phyloP scores from a whole-genome alignment of 371 early-diverging fungal species.

The Apophysomyces elegans region DNA sequence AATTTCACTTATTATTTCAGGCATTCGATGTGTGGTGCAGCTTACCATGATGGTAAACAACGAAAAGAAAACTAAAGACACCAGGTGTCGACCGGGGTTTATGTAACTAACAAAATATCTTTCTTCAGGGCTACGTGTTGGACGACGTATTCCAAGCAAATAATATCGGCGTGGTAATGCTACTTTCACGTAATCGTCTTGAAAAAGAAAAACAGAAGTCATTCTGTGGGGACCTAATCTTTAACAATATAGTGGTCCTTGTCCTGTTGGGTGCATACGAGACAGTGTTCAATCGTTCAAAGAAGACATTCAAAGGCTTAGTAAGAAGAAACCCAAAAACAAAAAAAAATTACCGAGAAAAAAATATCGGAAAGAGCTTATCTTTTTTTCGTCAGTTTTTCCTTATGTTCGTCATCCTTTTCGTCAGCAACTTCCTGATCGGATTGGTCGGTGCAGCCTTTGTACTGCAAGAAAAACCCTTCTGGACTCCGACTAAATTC shows the following conservation, averaged over 20 bases:
- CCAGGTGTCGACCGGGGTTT: neutral
- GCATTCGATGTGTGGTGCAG: conserved; percentile 50
- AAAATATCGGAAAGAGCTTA: neutral
- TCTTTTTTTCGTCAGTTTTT: conserved; percentile 39
- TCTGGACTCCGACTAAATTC: conserved; percentile 77
- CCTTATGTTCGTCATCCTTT: conserved; percentile 49
- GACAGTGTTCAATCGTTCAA: conserved; percentile 45
- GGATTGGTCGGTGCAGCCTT: conserved; percentile 62
- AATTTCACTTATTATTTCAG: conserved; percentile 40
- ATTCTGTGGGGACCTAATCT: neutral
- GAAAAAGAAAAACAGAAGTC: neutral
- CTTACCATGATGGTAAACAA: conserved; percentile 45
- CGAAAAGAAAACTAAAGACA: neutral
- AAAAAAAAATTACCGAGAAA: neutral
- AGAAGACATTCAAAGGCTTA: conserved; percentile 46
- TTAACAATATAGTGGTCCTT: conserved; percentile 29
- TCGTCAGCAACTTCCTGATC: conserved; percentile 53
- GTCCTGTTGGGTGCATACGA: conserved; percentile 48
- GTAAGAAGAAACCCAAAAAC: conserved; percentile 20
- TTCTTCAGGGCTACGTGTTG: conserved; percentile 40
- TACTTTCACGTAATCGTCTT: conserved; percentile 38
- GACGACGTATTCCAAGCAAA: conserved; percentile 45
- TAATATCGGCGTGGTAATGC: conserved; percentile 37
- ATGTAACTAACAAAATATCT: neutral
- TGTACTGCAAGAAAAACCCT: conserved; percentile 74